phyloP scores from a whole-genome alignment of 768 basidiomycete genomes.

The Omphalotus guepiniiformis region DNA sequence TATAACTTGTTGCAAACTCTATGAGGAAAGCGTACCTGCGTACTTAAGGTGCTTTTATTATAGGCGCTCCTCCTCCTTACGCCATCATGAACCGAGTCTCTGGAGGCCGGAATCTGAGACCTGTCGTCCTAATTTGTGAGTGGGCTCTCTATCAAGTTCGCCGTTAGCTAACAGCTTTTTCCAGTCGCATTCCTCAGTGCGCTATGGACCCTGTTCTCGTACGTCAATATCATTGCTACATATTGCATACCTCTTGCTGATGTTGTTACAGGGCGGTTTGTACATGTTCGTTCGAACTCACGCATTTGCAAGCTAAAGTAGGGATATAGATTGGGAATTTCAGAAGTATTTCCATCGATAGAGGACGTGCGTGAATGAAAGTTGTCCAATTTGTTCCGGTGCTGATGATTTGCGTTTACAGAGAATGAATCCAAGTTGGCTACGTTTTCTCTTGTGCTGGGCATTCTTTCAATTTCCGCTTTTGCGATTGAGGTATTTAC shows the following conservation, averaged over 20 bases:
- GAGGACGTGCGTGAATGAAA: conserved; percentile 43
- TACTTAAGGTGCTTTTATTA: neutral
- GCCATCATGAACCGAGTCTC: conserved; percentile 56
- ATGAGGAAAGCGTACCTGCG: no score
- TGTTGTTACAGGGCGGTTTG: conserved; percentile 4
- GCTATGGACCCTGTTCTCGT: conserved; percentile 64
- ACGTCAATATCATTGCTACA: conserved; percentile 24
- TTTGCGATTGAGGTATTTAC: conserved; percentile 43
- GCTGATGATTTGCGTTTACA: conserved; percentile 11
- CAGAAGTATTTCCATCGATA: conserved; percentile 44
- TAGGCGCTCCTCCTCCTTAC: conserved; percentile 54
- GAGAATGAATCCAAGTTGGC: conserved; percentile 43
- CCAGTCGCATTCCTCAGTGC: conserved; percentile 42
- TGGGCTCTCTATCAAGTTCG: conserved; percentile 6
- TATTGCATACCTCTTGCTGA: neutral
- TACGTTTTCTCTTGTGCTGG: conserved; percentile 55
- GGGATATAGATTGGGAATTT: conserved; percentile 55
- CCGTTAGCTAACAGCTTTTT: conserved; percentile 6
- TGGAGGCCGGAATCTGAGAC: conserved; percentile 48
- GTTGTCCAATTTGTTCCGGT: neutral
- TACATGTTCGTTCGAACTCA: neutral
- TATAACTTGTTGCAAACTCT: neutral
- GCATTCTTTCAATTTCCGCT: conserved; percentile 48
- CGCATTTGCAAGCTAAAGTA: conserved; percentile 23
- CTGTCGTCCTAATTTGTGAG: conserved; percentile 48